Conservation (phyloP, 495 filamentous ascomycete species). For the Penicillium silybi region DNA sequence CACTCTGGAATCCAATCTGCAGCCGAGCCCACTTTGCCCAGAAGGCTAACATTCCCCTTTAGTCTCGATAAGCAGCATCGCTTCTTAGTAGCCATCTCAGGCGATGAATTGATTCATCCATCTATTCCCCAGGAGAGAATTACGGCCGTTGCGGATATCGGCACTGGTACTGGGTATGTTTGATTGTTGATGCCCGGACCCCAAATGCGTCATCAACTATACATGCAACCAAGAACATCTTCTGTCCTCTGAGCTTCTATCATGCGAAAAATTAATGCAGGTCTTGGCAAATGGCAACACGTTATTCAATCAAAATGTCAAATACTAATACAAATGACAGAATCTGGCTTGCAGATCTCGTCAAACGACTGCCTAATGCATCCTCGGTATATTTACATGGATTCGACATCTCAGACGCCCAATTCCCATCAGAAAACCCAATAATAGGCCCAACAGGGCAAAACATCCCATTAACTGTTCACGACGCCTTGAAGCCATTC, state of each 20-base stretch:
- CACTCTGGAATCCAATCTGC: conserved; percentile 5
- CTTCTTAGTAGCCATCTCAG: conserved; percentile 18
- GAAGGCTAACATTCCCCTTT: neutral
- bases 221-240: no score
- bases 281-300: no score
- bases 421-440: conserved; percentile 19
- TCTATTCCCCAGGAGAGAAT: conserved; percentile 23
- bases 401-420: conserved; percentile 34
- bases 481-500: conserved; percentile 29
- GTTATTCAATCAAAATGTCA: neutral
- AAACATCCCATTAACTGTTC: conserved; percentile 19
- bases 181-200: neutral
- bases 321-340: conserved; percentile 1
- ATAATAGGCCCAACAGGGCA: neutral
- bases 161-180: conserved; percentile 37
- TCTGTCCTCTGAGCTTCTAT: no score
- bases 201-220: neutral
- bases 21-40: neutral
- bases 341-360: conserved; percentile 24
- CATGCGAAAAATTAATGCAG: no score
- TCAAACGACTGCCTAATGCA: conserved; percentile 8
- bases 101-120: conserved; percentile 23
- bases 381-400: conserved; percentile 24
- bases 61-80: conserved; percentile 29
- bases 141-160: conserved; percentile 30